Base-by-base conservation (phyloP, 495 filamentous ascomycete genomes). In the Xylaria bambusicola region DNA sequence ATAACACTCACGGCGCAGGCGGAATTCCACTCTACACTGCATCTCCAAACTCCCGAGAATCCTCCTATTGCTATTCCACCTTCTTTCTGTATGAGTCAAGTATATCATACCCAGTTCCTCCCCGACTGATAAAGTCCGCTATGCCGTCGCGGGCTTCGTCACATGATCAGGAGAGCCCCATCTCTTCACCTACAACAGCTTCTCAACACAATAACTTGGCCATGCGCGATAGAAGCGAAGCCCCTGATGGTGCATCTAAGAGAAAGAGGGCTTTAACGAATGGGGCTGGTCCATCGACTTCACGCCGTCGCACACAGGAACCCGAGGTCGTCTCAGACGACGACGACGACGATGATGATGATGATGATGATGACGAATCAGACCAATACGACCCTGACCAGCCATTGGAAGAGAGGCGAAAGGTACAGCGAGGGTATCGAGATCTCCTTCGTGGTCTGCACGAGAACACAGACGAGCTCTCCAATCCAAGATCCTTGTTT, bases 341-440 rank as follows among this genome's bases (percentile, higher is more conserved):
- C 0, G 67, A 78, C n/a, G n/a, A n/a, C n/a, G n/a, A n/a, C n/a
- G n/a, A n/a, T n/a, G n/a, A n/a, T n/a, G n/a, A n/a, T n/a, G n/a
- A n/a, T n/a, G n/a, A n/a, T n/a, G n/a, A n/a, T n/a, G n/a, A n/a
- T n/a, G n/a, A n/a, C 13, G 81, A 70, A 5, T 69, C 80, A 54
- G 87, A 78, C 60, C 71, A 73, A 6, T 99, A 95, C 67, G 91
- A 99, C 61, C 94, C 94, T 0, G 86, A 96, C 64, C 94, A 99
- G 67, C 83, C 90, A 60, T 81, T 87, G 36, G 85, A 87, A n/a
- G 84, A 93, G 70, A 82, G 93, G 26, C 79, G 93, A 42, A 68
- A 79, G 36, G 69, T 96, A 21, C 85, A 91, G 26, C 85, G 84
- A 53, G 82, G 75, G 0, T 77, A 90, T 20, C 81, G 94, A 61